A percentile compares a stretch with the other conserved stretches of the same genome.
Conservation (phyloP, 495 filamentous ascomycete genomes). For the Zalerion maritima region DNA sequence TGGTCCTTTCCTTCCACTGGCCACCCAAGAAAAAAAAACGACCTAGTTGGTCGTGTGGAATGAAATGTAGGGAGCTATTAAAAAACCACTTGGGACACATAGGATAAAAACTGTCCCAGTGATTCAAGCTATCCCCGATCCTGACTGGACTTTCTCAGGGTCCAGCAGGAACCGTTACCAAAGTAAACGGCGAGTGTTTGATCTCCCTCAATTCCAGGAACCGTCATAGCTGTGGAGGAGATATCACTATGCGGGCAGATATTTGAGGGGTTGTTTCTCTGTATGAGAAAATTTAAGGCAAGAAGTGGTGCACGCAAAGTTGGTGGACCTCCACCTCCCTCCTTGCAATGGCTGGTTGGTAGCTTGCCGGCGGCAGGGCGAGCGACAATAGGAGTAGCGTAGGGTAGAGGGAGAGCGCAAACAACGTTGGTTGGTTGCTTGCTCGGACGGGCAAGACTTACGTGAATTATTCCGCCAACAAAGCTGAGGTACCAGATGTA, state of each 20-base stretch:
- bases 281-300: too few species aligned
- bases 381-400: neutral
- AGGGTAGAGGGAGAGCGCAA: neutral
- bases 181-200: too few species aligned
- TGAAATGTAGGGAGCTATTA: conserved; percentile 76
- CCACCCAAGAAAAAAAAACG: conserved; percentile 4
- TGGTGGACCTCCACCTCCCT: too few species aligned
- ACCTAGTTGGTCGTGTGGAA: conserved; percentile 8
- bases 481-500: conserved; percentile 35
- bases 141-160: too few species aligned
- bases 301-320: too few species aligned
- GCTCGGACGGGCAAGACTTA: conserved; percentile 26
- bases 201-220: conserved; percentile 98
- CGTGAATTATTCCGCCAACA: conserved; percentile 25
- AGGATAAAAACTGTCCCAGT: conserved; percentile 45
- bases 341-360: too few species aligned
- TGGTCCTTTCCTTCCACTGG: too few species aligned
- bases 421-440: too few species aligned
- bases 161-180: too few species aligned
- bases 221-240: conserved; percentile 64
- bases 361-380: too few species aligned
- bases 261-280: conserved; percentile 48
- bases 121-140: conserved; percentile 82
- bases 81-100: conserved; percentile 60
- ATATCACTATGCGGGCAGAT: conserved; percentile 86